Evolutionary conservation across 495 filamentous ascomycete species (phyloP), one percentile per base, ranked within the genome.

Genomic region (Hypomontagnella submonticulosa): DNA sequence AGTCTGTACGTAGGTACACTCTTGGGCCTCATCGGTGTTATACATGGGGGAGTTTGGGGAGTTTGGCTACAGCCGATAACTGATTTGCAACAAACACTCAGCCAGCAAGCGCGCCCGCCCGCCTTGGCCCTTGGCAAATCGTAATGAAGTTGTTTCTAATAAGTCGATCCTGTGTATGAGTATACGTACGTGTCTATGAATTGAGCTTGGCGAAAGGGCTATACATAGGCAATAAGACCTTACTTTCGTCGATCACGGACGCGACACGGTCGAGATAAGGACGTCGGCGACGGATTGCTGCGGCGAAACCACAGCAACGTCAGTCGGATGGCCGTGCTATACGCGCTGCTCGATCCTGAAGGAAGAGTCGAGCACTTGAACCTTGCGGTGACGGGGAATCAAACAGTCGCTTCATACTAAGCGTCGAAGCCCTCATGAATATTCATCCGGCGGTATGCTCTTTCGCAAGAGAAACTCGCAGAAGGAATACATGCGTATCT

Each of bases 111-210:
- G 51, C 47, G 36, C 48, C 57, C 55, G 57, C 63, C 23, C 56
- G 63, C 33, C 64, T 67, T 67, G 66, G 55, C 55, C 50, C 66
- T 63, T 69, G 66, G 66, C 66, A 61, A 69, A 63, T 63, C 36
- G 59, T 56, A 69, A 46, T 44, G 42, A 46, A 57, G 38, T 19
- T 20, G 59, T 60, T 63, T 69, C 60, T 63, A 64, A 69, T 60
- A 53, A 69, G 66, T 42, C 60, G 59, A 69, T 69, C 66, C 19
- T 27, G 48, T 52, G 53, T 42, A n/a, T 63, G 40, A 40, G 49
- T 60, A 50, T 63, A 50, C 60, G 60, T 63, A 57, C 20, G 56
- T 56, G 55, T 63, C 23, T 68, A 59, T 54, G 65, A 68, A 50
- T 58, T 43, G 15, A 42, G 37, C 66, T 69, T 69, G 60, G 66